Base-by-base conservation (phyloP, 2,329 filamentous ascomycete species). In the Cercospora sp. region DNA sequence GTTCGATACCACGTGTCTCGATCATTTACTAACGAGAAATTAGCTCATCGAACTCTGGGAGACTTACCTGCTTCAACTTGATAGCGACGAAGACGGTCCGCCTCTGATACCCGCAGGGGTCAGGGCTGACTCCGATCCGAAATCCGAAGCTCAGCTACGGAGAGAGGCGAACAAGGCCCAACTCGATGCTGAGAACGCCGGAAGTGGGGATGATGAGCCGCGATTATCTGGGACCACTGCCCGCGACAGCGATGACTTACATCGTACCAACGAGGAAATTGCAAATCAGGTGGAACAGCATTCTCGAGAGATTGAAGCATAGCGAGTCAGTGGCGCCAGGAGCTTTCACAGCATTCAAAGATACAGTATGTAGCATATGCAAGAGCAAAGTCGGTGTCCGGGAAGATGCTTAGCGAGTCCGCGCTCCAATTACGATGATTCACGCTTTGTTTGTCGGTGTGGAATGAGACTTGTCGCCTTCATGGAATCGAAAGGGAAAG, bases 31-130 rank as follows among this genome's bases (percentile, higher is more conserved):
- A 7, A 72, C 70, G 26, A 16, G 53, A n/a, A 21, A 24, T 55
- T 68, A 90, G 87, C 82, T 90, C 70, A 90, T 90, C 76, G 95
- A 99, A 81, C 90, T 98, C 70, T 99, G 95, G 95, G 95, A 99
- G 82, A 98, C 95, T 0, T 99, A 97, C 83, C 85, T 99, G 63
- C 90, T 98, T 86, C 95, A 97, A 79, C 85, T 99, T 53, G 95
- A 99, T 78, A 91, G 93, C 8, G 94, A 97, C 75, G 94, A 98
- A 68, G 93, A 97, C 72, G 92, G 84, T 5, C 75, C 75, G 26
- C 76, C 74, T 2, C 68, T 75, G 21, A 73, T 78, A 69, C 75
- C 77, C 3, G 72, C 74, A 4, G 77, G 76, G 49, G 69, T 77
- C 2, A 70, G 71, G 4, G 75, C 75, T 13, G 73, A 71, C n/a